Evolutionary conservation across 805 yeast genomes (phyloP).

Genomic region (Kuraishia molischiana): DNA sequence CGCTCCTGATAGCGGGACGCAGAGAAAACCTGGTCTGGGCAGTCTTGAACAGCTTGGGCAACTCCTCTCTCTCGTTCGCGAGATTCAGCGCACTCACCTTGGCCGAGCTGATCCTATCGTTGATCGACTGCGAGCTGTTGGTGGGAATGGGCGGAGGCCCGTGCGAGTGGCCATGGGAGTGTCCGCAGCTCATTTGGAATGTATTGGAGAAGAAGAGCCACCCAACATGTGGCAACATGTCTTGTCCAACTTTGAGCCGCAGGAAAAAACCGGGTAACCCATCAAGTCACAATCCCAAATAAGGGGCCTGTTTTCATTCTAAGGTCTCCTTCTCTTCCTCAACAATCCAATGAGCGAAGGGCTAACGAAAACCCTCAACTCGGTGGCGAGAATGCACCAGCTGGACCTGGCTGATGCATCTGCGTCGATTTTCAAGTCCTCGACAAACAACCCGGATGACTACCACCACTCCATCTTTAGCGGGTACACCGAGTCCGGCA

Average conservation of each 20-base stretch:
- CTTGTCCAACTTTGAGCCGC: too few species aligned
- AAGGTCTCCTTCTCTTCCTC: too few species aligned
- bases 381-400: background rate
- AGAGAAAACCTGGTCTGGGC: conserved; percentile 38
- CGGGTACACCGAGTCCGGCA: background rate
- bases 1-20: conserved; percentile 38
- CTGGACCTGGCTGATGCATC: background rate
- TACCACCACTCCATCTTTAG: conserved; percentile 3
- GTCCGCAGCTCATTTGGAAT: too few species aligned
- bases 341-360: too few species aligned
- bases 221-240: too few species aligned
- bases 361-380: too few species aligned
- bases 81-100: conserved; percentile 59
- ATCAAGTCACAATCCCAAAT: too few species aligned
- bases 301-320: too few species aligned
- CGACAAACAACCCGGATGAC: conserved; percentile 1
- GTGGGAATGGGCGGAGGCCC: conserved; percentile 60
- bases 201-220: too few species aligned
- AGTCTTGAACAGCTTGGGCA: conserved; percentile 41
- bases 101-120: conserved; percentile 46
- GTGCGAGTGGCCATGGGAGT: background rate
- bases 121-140: conserved; percentile 55
- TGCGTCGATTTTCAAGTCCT: background rate
- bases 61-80: conserved; percentile 38
- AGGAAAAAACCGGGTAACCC: too few species aligned